Conservation (phyloP, 2,329 filamentous ascomycete species). For the Drechslerella coelobrocha region DNA sequence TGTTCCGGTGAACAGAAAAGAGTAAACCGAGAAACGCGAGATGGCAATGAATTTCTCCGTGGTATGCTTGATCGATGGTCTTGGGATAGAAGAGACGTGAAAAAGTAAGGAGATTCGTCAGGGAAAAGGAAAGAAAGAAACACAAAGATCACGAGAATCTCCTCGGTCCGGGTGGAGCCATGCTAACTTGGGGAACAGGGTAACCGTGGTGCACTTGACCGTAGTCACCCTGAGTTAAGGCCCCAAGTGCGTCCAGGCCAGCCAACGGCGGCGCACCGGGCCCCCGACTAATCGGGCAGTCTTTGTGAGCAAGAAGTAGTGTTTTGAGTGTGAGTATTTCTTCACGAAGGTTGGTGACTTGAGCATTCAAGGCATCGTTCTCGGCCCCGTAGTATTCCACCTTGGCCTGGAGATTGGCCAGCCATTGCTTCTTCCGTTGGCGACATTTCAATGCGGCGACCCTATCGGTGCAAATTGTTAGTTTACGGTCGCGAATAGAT, state of each 20-base stretch:
- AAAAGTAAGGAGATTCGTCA: conserved; percentile 19
- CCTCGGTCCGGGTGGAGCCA: conserved; percentile 47
- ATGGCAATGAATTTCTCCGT: conserved; percentile 23
- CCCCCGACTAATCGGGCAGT: conserved; percentile 82
- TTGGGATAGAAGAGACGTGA: conserved; percentile 1
- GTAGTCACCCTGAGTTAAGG: conserved; percentile 43
- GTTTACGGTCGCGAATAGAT: too few relatives aligned
- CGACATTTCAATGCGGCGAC: conserved; percentile 96
- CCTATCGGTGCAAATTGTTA: conserved; percentile 62
- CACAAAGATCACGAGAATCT: conserved; percentile 41
- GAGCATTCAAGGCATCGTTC: conserved; percentile 83
- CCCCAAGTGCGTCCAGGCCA: conserved; percentile 43
- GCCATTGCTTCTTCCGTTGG: conserved; percentile 98
- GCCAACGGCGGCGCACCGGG: conserved; percentile 31
- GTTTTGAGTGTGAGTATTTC: conserved; percentile 96
- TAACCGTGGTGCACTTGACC: conserved; percentile 46
- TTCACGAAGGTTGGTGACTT: conserved; percentile 83
- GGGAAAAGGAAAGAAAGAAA: not conserved
- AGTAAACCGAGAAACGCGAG: conserved; percentile 3
- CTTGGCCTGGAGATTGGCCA: conserved; percentile 90
- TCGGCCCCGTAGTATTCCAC: conserved; percentile 91
- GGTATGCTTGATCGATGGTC: conserved; percentile 27
- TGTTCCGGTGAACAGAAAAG: conserved; percentile 14
- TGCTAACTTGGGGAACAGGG: conserved; percentile 48
- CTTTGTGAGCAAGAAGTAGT: conserved; percentile 88